These are phyloP conservation scores for Escovopsis sp. DNA, from an alignment of 2,329 filamentous ascomycete genomes.

Conservation along the genomic window DNA sequence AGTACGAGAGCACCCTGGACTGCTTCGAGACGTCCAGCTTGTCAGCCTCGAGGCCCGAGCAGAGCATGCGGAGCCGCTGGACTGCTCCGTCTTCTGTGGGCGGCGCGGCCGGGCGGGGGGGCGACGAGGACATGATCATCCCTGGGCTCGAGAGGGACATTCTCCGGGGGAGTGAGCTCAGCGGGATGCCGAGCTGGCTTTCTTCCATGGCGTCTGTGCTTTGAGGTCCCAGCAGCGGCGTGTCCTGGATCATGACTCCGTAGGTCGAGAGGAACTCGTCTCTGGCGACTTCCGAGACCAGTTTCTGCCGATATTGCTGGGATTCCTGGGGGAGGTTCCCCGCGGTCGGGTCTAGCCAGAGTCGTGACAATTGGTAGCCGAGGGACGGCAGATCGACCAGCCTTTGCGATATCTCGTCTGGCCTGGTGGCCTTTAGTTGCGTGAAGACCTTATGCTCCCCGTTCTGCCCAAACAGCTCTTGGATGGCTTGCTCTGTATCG, in stretches of 20 bases:
- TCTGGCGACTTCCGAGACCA: slow-evolving; percentile 19
- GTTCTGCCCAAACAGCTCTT: slow-evolving; percentile 13
- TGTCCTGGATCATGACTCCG: slow-evolving; percentile 21
- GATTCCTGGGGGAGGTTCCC: slow-evolving; percentile 12
- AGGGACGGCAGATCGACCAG: slow-evolving; percentile 15
- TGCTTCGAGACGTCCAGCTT: slow-evolving; percentile 14
- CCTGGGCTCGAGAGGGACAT: slow-evolving; percentile 2
- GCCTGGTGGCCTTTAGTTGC: slow-evolving; percentile 14
- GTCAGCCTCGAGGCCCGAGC: slow-evolving; percentile 14
- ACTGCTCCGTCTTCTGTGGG: slow-evolving; percentile 15
- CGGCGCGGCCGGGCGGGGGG: slow-evolving; percentile 8
- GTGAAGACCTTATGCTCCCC: slow-evolving; percentile 16
- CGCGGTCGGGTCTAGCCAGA: slow-evolving; percentile 18
- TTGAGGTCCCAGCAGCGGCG: slow-evolving; percentile 14
- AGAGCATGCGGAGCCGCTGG: slow-evolving; percentile 21
- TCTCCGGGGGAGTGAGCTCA: slow-evolving; percentile 5
- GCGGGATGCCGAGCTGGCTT: slow-evolving; percentile 4
- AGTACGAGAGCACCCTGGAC: slow-evolving; percentile 21
- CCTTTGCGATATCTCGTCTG: slow-evolving; percentile 9
- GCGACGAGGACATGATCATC: slow-evolving; percentile 12
- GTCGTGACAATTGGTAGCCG: slow-evolving; percentile 13
- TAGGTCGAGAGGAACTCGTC: slow-evolving; percentile 21
- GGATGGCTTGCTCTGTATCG: slow-evolving; percentile 15
- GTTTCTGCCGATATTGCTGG: slow-evolving; percentile 12
- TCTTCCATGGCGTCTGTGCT: slow-evolving; percentile 5